Evolutionary conservation across 2,329 filamentous ascomycete species (phyloP).

Genomic region (Epichloe baconii): DNA sequence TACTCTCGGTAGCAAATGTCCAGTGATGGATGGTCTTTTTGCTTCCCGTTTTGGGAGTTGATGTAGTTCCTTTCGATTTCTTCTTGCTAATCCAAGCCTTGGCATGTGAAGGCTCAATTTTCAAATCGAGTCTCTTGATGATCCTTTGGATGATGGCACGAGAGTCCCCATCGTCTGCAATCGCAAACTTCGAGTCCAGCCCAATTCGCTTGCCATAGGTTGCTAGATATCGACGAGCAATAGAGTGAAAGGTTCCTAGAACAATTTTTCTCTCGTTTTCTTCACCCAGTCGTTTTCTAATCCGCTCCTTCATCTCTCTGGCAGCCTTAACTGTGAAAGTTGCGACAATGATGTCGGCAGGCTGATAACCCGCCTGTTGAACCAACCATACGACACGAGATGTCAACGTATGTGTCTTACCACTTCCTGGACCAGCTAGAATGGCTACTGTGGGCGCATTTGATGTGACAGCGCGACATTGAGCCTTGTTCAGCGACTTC

Average conservation of each 20-base stretch:
- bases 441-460: conserved; percentile 46
- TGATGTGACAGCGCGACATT: conserved; percentile 42
- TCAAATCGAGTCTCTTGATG: conserved; percentile 57
- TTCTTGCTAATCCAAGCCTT: conserved; percentile 62
- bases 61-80: conserved; percentile 42
- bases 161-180: conserved; percentile 76
- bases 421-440: conserved; percentile 55
- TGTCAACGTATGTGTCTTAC: conserved; percentile 92
- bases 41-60: conserved; percentile 27
- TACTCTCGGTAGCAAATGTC: conserved; percentile 61
- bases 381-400: conserved; percentile 85
- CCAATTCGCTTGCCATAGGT: conserved; percentile 77
- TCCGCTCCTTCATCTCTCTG: conserved; percentile 81
- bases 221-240: conserved; percentile 71
- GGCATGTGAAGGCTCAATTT: conserved; percentile 57
- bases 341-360: conserved; percentile 83
- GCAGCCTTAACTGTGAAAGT: conserved; percentile 97
- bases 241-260: conserved; percentile 89
- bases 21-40: conserved; percentile 42
- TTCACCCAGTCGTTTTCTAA: conserved; percentile 68
- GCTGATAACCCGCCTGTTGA: conserved; percentile 54
- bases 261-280: conserved; percentile 65
- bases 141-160: conserved; percentile 70
- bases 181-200: conserved; percentile 71
- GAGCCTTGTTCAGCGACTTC: conserved; percentile 39